Conservation (phyloP, 129 eudicot genomes). For the Centella asiatica region DNA sequence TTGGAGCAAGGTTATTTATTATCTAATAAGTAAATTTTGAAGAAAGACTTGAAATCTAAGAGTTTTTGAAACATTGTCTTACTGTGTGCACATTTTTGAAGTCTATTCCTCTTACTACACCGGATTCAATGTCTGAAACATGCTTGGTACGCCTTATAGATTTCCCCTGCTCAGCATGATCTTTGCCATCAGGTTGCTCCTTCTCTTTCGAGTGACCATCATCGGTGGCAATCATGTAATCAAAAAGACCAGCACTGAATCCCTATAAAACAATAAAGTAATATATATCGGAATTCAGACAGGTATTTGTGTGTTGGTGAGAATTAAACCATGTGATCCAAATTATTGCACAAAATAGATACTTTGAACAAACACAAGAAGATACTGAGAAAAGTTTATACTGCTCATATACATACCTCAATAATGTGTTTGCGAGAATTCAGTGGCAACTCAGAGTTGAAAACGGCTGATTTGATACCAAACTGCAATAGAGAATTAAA, state of each 20-base stretch:
- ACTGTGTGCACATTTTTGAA: constrained; percentile 95
- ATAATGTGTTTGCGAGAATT: constrained; percentile 94
- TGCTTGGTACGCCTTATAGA: constrained; percentile 48
- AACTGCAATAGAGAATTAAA: constrained; percentile 43
- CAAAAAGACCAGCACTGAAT: constrained; percentile 96
- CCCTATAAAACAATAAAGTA: constrained; percentile 29
- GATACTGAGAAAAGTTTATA: background rate
- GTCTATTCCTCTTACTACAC: constrained; percentile 97
- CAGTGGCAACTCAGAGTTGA: constrained; percentile 91
- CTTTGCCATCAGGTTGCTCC: constrained; percentile 47
- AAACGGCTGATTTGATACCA: constrained; percentile 84
- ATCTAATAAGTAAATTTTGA: background rate
- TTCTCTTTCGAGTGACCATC: constrained; percentile 54
- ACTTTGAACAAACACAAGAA: background rate
- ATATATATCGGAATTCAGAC: constrained; percentile 1
- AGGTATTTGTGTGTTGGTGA: background rate
- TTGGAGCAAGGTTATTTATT: too few species aligned
- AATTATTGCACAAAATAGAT: background rate
- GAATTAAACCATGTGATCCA: background rate
- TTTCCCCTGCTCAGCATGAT: constrained; percentile 34
- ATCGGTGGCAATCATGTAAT: constrained; percentile 88
- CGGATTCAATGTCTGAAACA: constrained; percentile 73
- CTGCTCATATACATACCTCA: constrained; percentile 45
- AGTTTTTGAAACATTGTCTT: constrained; percentile 14
- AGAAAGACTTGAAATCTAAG: background rate